phyloP scores from a whole-genome alignment of 169 alveolate genomes.

The Fabrea salina region DNA sequence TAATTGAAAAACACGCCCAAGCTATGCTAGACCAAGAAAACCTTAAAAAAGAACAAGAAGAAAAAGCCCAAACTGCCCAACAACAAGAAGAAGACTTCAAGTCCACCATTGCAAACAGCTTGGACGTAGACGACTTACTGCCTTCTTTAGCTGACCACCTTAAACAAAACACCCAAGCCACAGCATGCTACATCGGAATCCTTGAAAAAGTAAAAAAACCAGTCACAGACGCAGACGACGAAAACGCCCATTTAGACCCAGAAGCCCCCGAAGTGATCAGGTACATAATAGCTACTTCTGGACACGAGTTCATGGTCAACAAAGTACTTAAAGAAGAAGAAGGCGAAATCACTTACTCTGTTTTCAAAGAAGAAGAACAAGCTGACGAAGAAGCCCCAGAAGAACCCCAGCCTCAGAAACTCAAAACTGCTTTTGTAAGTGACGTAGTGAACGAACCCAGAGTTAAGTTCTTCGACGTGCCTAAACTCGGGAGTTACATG shows the following conservation, averaged over 20 bases:
- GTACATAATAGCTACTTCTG: constrained; percentile 57
- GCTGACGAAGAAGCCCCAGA: constrained; percentile 54
- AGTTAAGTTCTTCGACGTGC: constrained; percentile 73
- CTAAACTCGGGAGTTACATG: constrained; percentile 71
- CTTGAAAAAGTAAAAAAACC: constrained; percentile 47
- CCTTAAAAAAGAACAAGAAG: background rate
- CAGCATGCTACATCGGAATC: constrained; percentile 71
- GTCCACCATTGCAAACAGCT: constrained; percentile 32
- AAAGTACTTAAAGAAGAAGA: constrained; percentile 40
- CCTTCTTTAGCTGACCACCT: constrained; percentile 55
- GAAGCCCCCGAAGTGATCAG: constrained; percentile 38
- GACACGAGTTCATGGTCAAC: constrained; percentile 52
- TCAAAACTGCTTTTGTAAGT: constrained; percentile 44
- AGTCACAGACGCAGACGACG: constrained; percentile 68
- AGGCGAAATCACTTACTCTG: constrained; percentile 62
- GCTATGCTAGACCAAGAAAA: background rate
- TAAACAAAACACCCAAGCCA: constrained; percentile 58
- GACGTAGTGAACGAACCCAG: constrained; percentile 73
- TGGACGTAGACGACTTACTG: constrained; percentile 64
- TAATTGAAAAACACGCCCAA: background rate
- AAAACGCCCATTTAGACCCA: constrained; percentile 61
- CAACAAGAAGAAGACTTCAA: background rate
- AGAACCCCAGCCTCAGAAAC: constrained; percentile 29
- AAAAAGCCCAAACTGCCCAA: background rate
- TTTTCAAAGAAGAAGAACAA: constrained; percentile 49